Percentiles rank a stretch among this genome's conserved stretches.
These are phyloP conservation scores for Carex myosuroides DNA, from an alignment of 176 grass and related monocot genomes.

Conservation along the genomic window DNA sequence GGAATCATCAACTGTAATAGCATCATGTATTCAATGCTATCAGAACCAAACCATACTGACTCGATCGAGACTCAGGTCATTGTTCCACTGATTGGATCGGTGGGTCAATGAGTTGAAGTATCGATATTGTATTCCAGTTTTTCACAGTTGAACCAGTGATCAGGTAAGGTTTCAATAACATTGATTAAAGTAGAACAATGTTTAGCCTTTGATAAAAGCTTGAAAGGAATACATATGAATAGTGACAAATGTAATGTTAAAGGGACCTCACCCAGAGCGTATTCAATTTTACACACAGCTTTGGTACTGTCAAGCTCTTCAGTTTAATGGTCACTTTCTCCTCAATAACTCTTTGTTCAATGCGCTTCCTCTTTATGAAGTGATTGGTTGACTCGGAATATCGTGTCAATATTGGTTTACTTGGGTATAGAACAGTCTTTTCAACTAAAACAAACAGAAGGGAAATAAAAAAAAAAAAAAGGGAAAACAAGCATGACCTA, in stretches of 20 bases:
- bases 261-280: slow-evolving; percentile 55
- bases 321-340: slow-evolving; percentile 45
- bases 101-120: background rate
- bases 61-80: background rate
- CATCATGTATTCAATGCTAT: background rate
- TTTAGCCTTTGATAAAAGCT: slow-evolving; percentile 2
- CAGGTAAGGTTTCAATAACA: background rate
- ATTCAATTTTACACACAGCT: slow-evolving; percentile 92
- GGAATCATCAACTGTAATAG: background rate
- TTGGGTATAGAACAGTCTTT: slow-evolving; percentile 50
- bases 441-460: slow-evolving; percentile 41
- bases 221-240: background rate
- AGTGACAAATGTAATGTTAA: slow-evolving; percentile 5
- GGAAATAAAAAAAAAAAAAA: background rate
- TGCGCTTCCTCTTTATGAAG: slow-evolving; percentile 60
- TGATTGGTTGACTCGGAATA: slow-evolving; percentile 67
- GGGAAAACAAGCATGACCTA: slow-evolving; percentile 12
- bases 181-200: background rate
- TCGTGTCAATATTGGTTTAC: slow-evolving; percentile 61
- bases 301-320: slow-evolving; percentile 44
- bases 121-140: background rate
- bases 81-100: background rate
- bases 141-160: background rate
- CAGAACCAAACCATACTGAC: background rate
- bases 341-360: slow-evolving; percentile 36